These are phyloP conservation scores for Flaveria sonorensis DNA, from an alignment of 129 eudicot species.

Conservation along the genomic window DNA sequence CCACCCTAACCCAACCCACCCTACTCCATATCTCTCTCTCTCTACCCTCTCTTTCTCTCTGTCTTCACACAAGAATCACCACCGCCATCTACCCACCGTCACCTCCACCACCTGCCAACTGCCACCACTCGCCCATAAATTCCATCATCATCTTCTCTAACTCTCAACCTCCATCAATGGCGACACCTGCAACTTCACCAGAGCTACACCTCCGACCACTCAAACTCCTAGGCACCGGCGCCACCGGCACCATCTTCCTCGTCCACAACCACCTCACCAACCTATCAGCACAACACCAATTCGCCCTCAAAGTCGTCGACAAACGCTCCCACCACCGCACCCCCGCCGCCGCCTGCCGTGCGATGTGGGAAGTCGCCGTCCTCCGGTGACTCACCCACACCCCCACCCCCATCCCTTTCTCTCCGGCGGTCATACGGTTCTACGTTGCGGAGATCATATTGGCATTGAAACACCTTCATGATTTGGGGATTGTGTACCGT, in stretches of 20 bases:
- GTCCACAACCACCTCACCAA: constrained; percentile 53
- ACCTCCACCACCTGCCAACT: too few species aligned
- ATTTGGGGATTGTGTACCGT: too few species aligned
- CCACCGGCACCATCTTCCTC: constrained; percentile 84
- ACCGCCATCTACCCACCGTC: too few species aligned
- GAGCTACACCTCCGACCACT: constrained; percentile 50
- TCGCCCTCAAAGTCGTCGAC: constrained; percentile 90
- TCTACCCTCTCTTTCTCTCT: too few species aligned
- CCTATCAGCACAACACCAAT: constrained; percentile 45
- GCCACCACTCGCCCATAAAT: too few species aligned
- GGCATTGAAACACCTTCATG: constrained; percentile 68
- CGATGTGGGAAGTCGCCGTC: constrained; percentile 81
- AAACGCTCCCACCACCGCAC: constrained; percentile 38
- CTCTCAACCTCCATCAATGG: constrained; percentile 30
- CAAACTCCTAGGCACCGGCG: constrained; percentile 80
- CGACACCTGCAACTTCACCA: too few species aligned
- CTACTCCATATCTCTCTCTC: too few species aligned
- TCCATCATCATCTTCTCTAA: too few species aligned
- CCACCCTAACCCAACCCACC: too few species aligned
- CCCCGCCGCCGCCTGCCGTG: constrained; percentile 70
- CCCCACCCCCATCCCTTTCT: constrained; percentile 66
- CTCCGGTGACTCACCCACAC: constrained; percentile 38
- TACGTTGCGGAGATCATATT: constrained; percentile 71
- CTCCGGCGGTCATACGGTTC: constrained; percentile 63
- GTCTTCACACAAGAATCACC: too few species aligned